Percentiles rank a stretch among this genome's conserved stretches.
Evolutionary conservation across 495 filamentous ascomycete genomes (phyloP).

Genomic region (Penicillium argentinense): DNA sequence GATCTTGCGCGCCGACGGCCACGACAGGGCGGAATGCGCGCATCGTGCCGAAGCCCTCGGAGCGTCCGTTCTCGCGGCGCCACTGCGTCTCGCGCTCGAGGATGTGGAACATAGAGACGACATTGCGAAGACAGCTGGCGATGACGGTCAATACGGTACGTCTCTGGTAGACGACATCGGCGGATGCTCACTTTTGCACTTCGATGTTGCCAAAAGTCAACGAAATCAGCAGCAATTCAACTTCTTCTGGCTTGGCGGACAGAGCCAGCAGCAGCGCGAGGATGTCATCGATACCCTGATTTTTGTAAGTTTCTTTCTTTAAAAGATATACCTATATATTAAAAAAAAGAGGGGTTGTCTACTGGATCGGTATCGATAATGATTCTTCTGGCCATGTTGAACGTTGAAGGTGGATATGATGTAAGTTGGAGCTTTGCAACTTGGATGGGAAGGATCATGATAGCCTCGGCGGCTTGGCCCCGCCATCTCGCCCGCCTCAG

Average conservation of each 20-base stretch:
- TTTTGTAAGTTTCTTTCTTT: not conserved
- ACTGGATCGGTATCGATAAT: constrained; percentile 95
- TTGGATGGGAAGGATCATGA: not conserved
- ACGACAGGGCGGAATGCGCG: constrained; percentile 72
- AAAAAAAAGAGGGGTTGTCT: no score
- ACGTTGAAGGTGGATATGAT: constrained; percentile 5
- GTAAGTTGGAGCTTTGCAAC: constrained; percentile 10
- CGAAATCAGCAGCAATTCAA: constrained; percentile 86
- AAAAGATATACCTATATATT: not conserved
- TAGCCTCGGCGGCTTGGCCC: not conserved
- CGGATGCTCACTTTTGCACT: constrained; percentile 60
- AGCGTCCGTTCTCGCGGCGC: constrained; percentile 64
- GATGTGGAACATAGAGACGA: constrained; percentile 87
- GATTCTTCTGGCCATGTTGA: constrained; percentile 59
- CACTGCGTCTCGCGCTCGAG: constrained; percentile 87
- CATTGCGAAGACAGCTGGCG: constrained; percentile 80
- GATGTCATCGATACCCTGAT: constrained; percentile 86
- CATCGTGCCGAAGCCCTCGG: constrained; percentile 68
- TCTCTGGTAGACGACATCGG: no score
- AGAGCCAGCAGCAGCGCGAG: constrained; percentile 84
- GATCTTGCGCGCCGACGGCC: constrained; percentile 81
- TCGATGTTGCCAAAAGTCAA: constrained; percentile 92
- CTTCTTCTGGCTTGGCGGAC: constrained; percentile 75
- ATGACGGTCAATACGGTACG: not conserved
- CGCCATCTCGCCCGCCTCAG: not conserved